Base-by-base conservation (phyloP, 495 filamentous ascomycete genomes). In the Penicillium psychrofluorescens region DNA sequence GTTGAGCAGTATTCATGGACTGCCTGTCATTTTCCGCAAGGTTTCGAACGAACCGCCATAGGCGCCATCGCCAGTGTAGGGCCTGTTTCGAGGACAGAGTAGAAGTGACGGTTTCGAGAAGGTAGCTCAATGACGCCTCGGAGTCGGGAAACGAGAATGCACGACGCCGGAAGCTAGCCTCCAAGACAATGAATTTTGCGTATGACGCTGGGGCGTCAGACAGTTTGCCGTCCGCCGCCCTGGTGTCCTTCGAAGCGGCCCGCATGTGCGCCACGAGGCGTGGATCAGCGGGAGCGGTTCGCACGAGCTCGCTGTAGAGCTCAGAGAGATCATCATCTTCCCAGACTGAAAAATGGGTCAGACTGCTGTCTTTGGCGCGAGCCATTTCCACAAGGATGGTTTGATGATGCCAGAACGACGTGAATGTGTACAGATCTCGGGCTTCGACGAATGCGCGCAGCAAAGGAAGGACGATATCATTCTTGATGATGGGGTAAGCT, bases 341-440 rank as follows among this genome's bases (percentile, higher is more conserved):
- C 85, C 84, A 88, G 28, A 65, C 66, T 35, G 64, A 67, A 49
- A 67, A 74, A 7, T 46, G 31, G 11, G 48, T 46, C 7, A 66
- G 36, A 9, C 32, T 56, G 12, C 37, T 42, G 45, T 66, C 53
- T 41, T 62, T 46, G 29, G 61, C 43, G 34, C 66, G 58, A 38
- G 62, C 54, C 41, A 61, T 54, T 44, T 78, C 69, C n/a, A 68
- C 53, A 15, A 63, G 50, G 16, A 64, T 52, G 8, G 91, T 71
- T 51, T 84, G 78, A 8, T 68, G 60, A 35, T 77, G 67, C 87
- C 87, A 92, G 11, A 76, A 55, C 29, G 72, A 66, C 51, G 89
- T 63, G 54, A 91, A 92, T 4, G 72, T 72, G 7, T 73, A 49
- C 29, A 92, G 55, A 46, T 88, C 77, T 56, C 86, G 75, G 40